These are phyloP conservation scores for Candida mesenterica DNA, from an alignment of 1,139 yeast species.

Conservation along the genomic window DNA sequence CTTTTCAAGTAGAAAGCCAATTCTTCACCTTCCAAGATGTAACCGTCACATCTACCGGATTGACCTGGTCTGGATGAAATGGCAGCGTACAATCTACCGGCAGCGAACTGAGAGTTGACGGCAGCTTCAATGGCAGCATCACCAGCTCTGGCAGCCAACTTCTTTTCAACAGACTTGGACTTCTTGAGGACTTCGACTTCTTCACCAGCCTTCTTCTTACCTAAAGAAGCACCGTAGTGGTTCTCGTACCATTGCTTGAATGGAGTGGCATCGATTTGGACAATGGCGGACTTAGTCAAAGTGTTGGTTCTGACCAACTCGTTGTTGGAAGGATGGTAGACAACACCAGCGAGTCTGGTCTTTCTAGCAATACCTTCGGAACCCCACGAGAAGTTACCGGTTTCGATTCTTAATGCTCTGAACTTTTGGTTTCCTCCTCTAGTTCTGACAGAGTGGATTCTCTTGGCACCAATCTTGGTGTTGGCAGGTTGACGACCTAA, in stretches of 20 bases:
- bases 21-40: slow-evolving; percentile 99
- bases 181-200: slow-evolving; percentile 49
- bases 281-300: slow-evolving; percentile 97
- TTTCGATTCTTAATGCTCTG: slow-evolving; percentile 99
- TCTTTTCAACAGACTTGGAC: slow-evolving; percentile 85
- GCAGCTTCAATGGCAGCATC: slow-evolving; percentile 83
- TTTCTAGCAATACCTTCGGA: slow-evolving; percentile 98
- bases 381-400: slow-evolving; percentile 99
- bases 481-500: slow-evolving; percentile 99
- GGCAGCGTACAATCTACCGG: slow-evolving; percentile 98
- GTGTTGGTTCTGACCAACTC: slow-evolving; percentile 99
- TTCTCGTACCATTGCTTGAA: slow-evolving; percentile 99
- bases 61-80: slow-evolving; percentile 99
- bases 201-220: slow-evolving; percentile 68
- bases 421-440: slow-evolving; percentile 99
- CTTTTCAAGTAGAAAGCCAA: slow-evolving; percentile 99
- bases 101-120: slow-evolving; percentile 93
- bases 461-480: slow-evolving; percentile 99
- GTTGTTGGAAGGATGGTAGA: slow-evolving; percentile 99
- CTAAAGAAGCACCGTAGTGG: slow-evolving; percentile 93
- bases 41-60: slow-evolving; percentile 99
- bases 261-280: slow-evolving; percentile 99
- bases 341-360: slow-evolving; percentile 98
- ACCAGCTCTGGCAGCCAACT: slow-evolving; percentile 88
- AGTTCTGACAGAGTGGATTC: slow-evolving; percentile 98